Base-by-base conservation (phyloP, 1,284 basidiomycete genomes). In the Ganoderma boninense region DNA sequence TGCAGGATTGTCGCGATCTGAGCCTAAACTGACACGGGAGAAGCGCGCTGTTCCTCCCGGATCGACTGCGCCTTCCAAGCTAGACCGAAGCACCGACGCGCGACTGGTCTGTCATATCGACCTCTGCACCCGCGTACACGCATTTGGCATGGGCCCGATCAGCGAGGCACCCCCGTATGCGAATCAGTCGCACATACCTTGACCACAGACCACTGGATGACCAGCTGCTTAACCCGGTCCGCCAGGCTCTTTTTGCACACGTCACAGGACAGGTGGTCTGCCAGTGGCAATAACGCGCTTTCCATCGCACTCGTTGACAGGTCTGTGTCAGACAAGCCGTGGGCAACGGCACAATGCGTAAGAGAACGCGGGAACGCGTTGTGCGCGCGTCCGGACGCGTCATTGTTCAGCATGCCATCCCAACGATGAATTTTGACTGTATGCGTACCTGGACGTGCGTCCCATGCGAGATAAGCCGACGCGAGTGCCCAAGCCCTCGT, bases 181-280 rank as follows among this genome's bases (percentile, higher is more conserved):
- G 46, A 44, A 40, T 26, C 40, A 7, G 40, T 43, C 23, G 16
- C 20, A 66, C 75, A 29, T 38, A 92, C 92, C 84, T 92, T 94
- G 60, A 95, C 90, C 46, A 90, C 83, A 10, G 93, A 91, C 93
- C 93, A 95, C 76, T 94, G 91, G 26, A 90, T 80, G 57, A 93
- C 82, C 56, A 95, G 83, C 69, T 86, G 86, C 79, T 89, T 90
- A 65, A 94, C 87, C 40, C 93, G 87, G 54, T 92, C 89, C 65
- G 85, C 81, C 26, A 95, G 84, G 2, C 87, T 82, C 65, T 82
- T 77, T 73, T 87, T 87, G 78, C 93, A 95, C 38, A 88, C 83
- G 32, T 90, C 73, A 67, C 82, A 83, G 4, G 75, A 68, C 3
- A 83, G 74, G 64, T 81, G 78, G 54, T 82, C 79, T 10, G 76